A percentile compares a stretch with the other conserved stretches of the same genome.
These are phyloP conservation scores for Starmera amethionina DNA, from an alignment of 805 yeast species.

Conservation along the genomic window DNA sequence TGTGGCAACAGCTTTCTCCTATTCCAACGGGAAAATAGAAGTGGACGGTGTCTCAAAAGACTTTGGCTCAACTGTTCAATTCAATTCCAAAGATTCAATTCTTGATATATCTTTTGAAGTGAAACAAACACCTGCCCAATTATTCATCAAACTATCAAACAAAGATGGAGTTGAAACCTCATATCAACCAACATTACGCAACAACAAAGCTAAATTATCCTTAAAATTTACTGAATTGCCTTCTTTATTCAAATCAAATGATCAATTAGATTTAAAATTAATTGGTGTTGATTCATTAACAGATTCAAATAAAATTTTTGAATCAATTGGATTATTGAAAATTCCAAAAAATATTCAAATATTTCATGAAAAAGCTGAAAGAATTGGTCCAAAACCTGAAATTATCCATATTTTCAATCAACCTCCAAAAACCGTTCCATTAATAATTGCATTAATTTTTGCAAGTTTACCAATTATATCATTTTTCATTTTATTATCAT, in stretches of 20 bases:
- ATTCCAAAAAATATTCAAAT: constrained; percentile 10
- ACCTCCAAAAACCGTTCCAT: constrained; percentile 13
- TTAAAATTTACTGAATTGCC: constrained; percentile 15
- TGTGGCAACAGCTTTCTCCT: no score
- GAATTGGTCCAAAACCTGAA: constrained; percentile 15
- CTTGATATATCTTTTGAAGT: constrained; percentile 6
- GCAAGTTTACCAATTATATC: constrained; percentile 7
- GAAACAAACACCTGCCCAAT: constrained; percentile 3
- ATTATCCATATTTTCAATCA: constrained; percentile 18
- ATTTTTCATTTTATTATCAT: constrained; percentile 8
- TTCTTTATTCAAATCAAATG: constrained; percentile 11
- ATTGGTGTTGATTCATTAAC: constrained; percentile 9
- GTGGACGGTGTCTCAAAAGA: not conserved
- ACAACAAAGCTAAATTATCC: constrained; percentile 6
- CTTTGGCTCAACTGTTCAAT: constrained; percentile 3
- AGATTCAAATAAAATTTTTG: constrained; percentile 1
- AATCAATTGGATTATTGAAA: constrained; percentile 12
- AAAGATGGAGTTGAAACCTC: constrained; percentile 15
- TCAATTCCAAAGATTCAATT: constrained; percentile 8
- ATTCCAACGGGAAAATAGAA: not conserved
- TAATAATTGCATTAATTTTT: constrained; percentile 11
- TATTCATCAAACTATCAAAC: constrained; percentile 12
- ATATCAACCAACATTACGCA: constrained; percentile 14
- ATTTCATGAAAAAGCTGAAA: constrained; percentile 8
- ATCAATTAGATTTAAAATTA: constrained; percentile 7